These are phyloP conservation scores for Arthrobotrys sinensis DNA, from an alignment of 2,329 filamentous ascomycete species.

Conservation along the genomic window DNA sequence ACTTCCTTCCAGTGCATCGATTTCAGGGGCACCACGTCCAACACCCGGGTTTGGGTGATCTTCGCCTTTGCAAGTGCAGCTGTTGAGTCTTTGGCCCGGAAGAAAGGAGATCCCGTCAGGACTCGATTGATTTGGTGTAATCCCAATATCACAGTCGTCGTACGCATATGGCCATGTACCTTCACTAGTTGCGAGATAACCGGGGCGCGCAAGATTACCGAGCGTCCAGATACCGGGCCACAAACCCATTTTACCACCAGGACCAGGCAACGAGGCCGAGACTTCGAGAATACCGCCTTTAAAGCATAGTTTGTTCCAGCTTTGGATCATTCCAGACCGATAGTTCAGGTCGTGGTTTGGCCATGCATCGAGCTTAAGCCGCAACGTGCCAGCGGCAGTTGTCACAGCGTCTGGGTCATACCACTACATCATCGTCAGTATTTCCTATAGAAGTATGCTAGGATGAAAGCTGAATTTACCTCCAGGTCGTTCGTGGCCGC, in stretches of 20 bases:
- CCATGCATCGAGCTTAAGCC: conserved; percentile 77
- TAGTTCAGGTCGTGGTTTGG: conserved; percentile 78
- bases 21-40: conserved; percentile 79
- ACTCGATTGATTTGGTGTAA: conserved; percentile 80
- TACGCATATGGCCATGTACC: conserved; percentile 84
- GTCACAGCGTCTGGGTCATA: conserved; percentile 79
- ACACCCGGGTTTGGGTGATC: conserved; percentile 78
- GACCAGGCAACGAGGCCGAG: conserved; percentile 51
- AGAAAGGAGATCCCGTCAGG: conserved; percentile 77
- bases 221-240: conserved; percentile 77
- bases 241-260: conserved; percentile 55
- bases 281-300: conserved; percentile 78
- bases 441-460: background rate
- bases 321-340: conserved; percentile 81
- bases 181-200: conserved; percentile 79
- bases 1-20: conserved; percentile 80
- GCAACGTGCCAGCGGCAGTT: conserved; percentile 75
- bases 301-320: conserved; percentile 82
- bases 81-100: conserved; percentile 79
- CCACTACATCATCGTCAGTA: conserved; percentile 70
- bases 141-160: conserved; percentile 79
- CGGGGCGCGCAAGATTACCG: conserved; percentile 80
- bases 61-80: conserved; percentile 76
- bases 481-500: conserved; percentile 71
- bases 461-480: conserved; percentile 27